Evolutionary conservation across 2,329 filamentous ascomycete species (phyloP).

Genomic region (Metarhizium robertsii): DNA sequence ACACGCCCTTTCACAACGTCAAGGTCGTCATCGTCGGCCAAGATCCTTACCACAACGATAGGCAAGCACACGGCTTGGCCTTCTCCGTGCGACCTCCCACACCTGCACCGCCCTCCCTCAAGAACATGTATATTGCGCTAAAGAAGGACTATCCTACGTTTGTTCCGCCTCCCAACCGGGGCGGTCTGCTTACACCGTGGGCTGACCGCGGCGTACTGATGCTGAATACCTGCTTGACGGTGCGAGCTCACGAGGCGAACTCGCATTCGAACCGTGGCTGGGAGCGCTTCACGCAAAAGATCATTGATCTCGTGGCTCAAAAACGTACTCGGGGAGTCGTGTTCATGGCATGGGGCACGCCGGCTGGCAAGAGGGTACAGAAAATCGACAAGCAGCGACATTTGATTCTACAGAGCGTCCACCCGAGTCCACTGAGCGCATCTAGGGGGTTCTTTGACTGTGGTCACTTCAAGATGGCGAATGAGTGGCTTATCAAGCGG

Average conservation of each 20-base stretch:
- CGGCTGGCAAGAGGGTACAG: constrained; percentile 69
- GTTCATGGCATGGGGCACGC: constrained; percentile 87
- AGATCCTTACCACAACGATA: constrained; percentile 92
- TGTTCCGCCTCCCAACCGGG: constrained; percentile 61
- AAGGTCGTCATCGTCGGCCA: constrained; percentile 92
- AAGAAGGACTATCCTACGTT: constrained; percentile 84
- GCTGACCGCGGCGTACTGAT: constrained; percentile 86
- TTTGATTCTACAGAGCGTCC: constrained; percentile 75
- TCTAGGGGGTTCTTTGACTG: constrained; percentile 73
- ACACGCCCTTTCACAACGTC: constrained; percentile 80
- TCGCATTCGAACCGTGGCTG: constrained; percentile 80
- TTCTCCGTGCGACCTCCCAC: constrained; percentile 92
- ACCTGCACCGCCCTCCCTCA: constrained; percentile 76
- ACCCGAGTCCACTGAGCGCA: constrained; percentile 90
- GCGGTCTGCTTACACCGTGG: constrained; percentile 85
- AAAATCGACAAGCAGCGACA: constrained; percentile 67
- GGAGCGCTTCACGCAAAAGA: constrained; percentile 86
- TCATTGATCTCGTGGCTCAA: constrained; percentile 78
- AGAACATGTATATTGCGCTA: constrained; percentile 87
- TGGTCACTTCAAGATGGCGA: constrained; percentile 71
- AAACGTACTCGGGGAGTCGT: constrained; percentile 75
- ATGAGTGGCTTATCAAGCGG: constrained; percentile 70
- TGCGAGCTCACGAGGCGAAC: constrained; percentile 80
- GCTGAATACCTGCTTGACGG: constrained; percentile 91
- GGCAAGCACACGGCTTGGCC: constrained; percentile 91